Percentiles rank a stretch among this genome's conserved stretches.
Evolutionary conservation across 371 early-diverging fungal genomes (phyloP).

Genomic region (Paraphysoderma sedebokerense): DNA sequence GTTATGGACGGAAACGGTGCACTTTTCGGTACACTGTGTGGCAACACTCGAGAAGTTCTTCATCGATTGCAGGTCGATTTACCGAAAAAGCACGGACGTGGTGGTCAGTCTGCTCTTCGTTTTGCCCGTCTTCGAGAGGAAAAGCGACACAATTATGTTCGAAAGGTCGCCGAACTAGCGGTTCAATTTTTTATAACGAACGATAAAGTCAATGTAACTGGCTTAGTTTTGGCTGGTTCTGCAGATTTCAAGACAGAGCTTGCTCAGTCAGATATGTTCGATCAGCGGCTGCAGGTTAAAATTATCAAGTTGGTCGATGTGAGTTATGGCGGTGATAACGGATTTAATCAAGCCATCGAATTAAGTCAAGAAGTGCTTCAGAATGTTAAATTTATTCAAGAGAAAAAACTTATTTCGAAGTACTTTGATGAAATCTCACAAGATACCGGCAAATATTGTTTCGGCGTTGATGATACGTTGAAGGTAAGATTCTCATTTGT

Average conservation of each 20-base stretch:
- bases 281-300: conserved; percentile 74
- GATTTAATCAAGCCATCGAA: conserved; percentile 98
- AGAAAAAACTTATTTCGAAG: conserved; percentile 89
- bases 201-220: conserved; percentile 85
- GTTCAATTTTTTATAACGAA: conserved; percentile 83
- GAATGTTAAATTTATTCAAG: conserved; percentile 97
- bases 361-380: conserved; percentile 81
- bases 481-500: conserved; percentile 16
- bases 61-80: conserved; percentile 93
- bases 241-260: conserved; percentile 99
- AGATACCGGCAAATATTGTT: conserved; percentile 95
- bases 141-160: conserved; percentile 97
- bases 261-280: conserved; percentile 85
- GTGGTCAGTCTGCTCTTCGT: conserved; percentile 99
- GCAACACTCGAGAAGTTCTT: conserved; percentile 92
- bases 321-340: conserved; percentile 98
- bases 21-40: conserved; percentile 93
- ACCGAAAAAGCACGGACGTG: conserved; percentile 99
- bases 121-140: conserved; percentile 98
- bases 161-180: conserved; percentile 95
- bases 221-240: conserved; percentile 92
- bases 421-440: conserved; percentile 96
- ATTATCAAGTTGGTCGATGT: conserved; percentile 94
- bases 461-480: conserved; percentile 94
- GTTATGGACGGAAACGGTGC: conserved; percentile 99